Conservation (phyloP, 2,329 filamentous ascomycete genomes). For the Pseudopyrenochaeta lycopersici region DNA sequence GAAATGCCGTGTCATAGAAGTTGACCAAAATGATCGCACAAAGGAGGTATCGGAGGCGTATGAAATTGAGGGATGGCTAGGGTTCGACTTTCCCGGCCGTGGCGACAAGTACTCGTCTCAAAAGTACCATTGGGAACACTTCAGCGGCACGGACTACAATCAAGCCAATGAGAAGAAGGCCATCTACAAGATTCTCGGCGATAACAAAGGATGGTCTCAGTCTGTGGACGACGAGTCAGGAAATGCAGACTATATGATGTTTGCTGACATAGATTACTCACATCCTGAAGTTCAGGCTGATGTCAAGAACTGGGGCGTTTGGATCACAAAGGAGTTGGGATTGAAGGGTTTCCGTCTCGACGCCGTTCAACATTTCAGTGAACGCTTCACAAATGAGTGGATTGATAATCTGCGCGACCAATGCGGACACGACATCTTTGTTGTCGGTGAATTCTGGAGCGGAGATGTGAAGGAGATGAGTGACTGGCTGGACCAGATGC, state of each 20-base stretch:
- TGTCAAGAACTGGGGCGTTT: conserved; percentile 71
- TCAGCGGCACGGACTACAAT: conserved; percentile 74
- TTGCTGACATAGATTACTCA: conserved; percentile 72
- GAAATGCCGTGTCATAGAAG: conserved; percentile 69
- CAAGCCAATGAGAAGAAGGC: conserved; percentile 64
- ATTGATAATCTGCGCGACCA: conserved; percentile 61
- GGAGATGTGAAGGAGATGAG: conserved; percentile 65
- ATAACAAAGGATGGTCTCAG: conserved; percentile 70
- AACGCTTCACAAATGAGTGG: conserved; percentile 72
- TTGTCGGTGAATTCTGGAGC: conserved; percentile 76
- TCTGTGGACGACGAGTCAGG: conserved; percentile 71
- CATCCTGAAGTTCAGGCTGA: conserved; percentile 68
- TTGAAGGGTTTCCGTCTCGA: conserved; percentile 75
- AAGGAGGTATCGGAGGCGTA: conserved; percentile 63
- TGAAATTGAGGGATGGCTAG: conserved; percentile 74
- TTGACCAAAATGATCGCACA: conserved; percentile 67
- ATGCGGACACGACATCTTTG: conserved; percentile 65
- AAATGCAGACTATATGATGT: conserved; percentile 76
- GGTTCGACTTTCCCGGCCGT: conserved; percentile 71
- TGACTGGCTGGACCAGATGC: conserved; percentile 66
- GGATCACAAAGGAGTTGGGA: conserved; percentile 69
- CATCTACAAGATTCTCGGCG: conserved; percentile 72
- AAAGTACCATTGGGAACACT: conserved; percentile 74
- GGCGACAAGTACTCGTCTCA: conserved; percentile 66
- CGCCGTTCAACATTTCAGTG: conserved; percentile 76